Base-by-base conservation (phyloP, 1,284 basidiomycete genomes). In the Ustilago cynodontis region DNA sequence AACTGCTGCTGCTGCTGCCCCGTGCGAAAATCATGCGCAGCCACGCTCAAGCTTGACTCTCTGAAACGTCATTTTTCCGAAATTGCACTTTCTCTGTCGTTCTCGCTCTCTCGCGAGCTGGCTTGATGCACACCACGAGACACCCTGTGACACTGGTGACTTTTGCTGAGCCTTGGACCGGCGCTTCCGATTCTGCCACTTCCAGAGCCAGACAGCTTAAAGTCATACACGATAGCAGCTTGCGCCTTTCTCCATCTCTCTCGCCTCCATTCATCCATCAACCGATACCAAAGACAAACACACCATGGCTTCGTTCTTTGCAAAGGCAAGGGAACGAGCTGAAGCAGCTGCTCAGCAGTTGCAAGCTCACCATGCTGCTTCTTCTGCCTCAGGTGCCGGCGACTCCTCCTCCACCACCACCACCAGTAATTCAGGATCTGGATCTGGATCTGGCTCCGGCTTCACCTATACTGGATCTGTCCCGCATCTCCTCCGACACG, bases 311-410 rank as follows among this genome's bases (percentile, higher is more conserved):
- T 78, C 77, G 20, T 82, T 83, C 71, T 78, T 83, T 49, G 70
- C 78, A 35, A 77, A 79, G 26, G 81, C 80, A 2, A 55, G 77
- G 22, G 81, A 83, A 43, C 62, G 79, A 8, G 81, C 81, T 16
- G 74, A 80, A 65, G 78, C 79, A 8, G 81, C 80, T 58, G 81
- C 80, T 51, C 77, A 74, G 70, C 77, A 77, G 65, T 59, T 79
- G 45, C 77, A 75, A 53, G 75, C 72, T 31, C 66, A 71, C 28
- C 68, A 66, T n/a, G 67, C 75, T 41, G 63, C 68, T 47, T 57
- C 61, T 9, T 65, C 60, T 26, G 49, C 52, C 39, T 51, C 61
- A 24, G 57, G 53, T 26, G 37, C 70, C 4, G 37, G 37, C 41
- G 43, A 59, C 7, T 39, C 60, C 9, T 13, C 37, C 14, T 16